phyloP scores from a whole-genome alignment of 805 yeast species.

The Spathaspora arborariae region DNA sequence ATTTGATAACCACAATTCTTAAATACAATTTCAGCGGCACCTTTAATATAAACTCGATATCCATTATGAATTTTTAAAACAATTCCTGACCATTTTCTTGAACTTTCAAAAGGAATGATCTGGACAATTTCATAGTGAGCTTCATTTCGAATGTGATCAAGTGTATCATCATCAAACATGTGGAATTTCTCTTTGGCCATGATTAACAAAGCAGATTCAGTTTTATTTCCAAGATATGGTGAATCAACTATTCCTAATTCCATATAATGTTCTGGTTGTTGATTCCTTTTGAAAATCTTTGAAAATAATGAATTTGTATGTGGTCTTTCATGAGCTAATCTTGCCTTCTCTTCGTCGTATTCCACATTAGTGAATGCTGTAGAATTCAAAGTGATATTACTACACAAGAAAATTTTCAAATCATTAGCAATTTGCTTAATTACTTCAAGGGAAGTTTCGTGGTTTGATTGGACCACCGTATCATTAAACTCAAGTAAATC shows the following conservation, averaged over 20 bases:
- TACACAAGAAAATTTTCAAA: constrained; percentile 25
- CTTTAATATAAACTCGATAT: constrained; percentile 72
- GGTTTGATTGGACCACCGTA: constrained; percentile 19
- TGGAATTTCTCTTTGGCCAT: constrained; percentile 60
- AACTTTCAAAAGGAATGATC: constrained; percentile 85
- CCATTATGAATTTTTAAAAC: constrained; percentile 50
- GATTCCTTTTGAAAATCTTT: constrained; percentile 18
- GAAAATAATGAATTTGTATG: constrained; percentile 23
- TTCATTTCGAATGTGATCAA: constrained; percentile 39
- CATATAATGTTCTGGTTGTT: constrained; percentile 10
- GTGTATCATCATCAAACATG: constrained; percentile 34
- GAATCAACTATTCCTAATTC: constrained; percentile 36
- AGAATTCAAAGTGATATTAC: constrained; percentile 74
- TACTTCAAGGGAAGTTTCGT: constrained; percentile 21
- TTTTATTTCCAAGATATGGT: constrained; percentile 84
- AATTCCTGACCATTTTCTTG: constrained; percentile 89
- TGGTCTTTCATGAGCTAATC: constrained; percentile 25
- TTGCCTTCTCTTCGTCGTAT: constrained; percentile 30
- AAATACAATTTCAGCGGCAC: constrained; percentile 90
- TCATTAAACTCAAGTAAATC: constrained; percentile 48
- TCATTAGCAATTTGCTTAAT: constrained; percentile 16
- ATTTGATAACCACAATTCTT: constrained; percentile 47
- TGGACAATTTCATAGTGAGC: constrained; percentile 47
- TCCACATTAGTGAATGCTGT: constrained; percentile 82
- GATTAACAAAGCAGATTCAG: constrained; percentile 83